These are phyloP conservation scores for Fraxinus sp. DNA, from an alignment of 305 asterid genomes.

Conservation along the genomic window DNA sequence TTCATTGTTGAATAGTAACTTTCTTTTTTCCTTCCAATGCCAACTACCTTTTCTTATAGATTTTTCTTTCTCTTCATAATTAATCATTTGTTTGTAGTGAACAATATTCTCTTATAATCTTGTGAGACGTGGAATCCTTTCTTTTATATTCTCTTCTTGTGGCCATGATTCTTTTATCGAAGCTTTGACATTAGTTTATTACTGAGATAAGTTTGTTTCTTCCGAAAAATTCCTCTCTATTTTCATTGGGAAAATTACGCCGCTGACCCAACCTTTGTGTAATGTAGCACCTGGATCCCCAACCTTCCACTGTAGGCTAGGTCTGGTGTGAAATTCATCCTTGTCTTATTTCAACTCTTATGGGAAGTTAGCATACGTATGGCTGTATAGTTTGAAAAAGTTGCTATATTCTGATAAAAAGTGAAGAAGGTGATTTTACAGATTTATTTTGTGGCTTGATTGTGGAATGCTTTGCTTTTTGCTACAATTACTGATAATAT, in stretches of 20 bases:
- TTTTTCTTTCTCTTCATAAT: background rate
- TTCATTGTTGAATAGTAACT: background rate
- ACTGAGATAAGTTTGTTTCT: background rate
- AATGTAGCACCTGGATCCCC: background rate
- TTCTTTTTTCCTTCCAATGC: background rate
- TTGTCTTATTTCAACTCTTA: background rate
- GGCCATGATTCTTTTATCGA: background rate
- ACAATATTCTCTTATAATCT: background rate
- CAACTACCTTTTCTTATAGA: background rate
- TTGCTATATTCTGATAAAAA: background rate
- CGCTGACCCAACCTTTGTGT: background rate
- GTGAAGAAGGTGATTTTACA: background rate
- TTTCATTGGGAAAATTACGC: background rate
- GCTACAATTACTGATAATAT: background rate
- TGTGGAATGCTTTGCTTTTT: background rate
- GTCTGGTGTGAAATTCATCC: constrained; percentile 13
- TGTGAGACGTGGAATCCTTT: background rate
- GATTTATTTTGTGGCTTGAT: constrained; percentile 19
- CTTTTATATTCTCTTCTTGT: background rate
- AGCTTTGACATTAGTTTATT: background rate
- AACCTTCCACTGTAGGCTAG: background rate
- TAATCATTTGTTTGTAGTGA: background rate
- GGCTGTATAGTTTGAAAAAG: background rate
- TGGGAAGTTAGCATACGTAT: background rate
- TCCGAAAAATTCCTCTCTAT: background rate